Percentiles rank a stretch among this genome's conserved stretches.
phyloP scores from a whole-genome alignment of 257 asterid species.

The Lavandula angustifolia region DNA sequence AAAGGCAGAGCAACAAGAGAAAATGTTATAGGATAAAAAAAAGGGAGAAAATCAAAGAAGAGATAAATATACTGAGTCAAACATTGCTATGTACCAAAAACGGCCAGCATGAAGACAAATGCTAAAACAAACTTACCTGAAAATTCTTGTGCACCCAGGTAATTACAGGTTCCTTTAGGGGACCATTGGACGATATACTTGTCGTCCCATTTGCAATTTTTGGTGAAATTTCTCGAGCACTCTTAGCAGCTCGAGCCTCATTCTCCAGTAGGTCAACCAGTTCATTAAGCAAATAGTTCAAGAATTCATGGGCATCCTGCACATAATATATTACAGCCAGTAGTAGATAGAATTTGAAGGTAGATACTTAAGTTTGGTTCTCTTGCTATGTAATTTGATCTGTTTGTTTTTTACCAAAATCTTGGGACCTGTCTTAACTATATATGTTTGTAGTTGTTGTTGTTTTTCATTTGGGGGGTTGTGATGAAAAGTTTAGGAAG shows the following conservation, averaged over 20 bases:
- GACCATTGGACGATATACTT: constrained; percentile 47
- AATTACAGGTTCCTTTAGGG: constrained; percentile 58
- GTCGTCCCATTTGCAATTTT: constrained; percentile 46
- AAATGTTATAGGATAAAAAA: too few species aligned
- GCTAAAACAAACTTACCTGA: constrained; percentile 53
- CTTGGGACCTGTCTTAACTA: too few species aligned
- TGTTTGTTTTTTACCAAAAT: too few species aligned
- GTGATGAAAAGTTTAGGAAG: not conserved
- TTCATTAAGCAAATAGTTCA: constrained; percentile 75
- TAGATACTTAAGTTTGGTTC: not conserved
- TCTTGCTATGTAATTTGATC: too few species aligned
- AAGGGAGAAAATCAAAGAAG: not conserved
- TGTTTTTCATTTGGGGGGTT: not conserved
- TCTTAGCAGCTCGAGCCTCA: constrained; percentile 54
- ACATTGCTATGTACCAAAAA: not conserved
- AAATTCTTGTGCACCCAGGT: constrained; percentile 88
- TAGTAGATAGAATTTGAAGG: constrained; percentile 26
- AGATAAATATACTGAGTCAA: not conserved
- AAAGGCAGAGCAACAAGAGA: constrained; percentile 2
- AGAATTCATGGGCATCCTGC: constrained; percentile 89
- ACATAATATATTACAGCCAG: constrained; percentile 14
- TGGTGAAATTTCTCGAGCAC: constrained; percentile 49
- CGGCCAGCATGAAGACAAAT: constrained; percentile 16
- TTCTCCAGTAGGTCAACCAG: constrained; percentile 84
- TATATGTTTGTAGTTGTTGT: too few species aligned